Conservation (phyloP, 176 grass and related monocot species). For the Thalia dealbata region DNA sequence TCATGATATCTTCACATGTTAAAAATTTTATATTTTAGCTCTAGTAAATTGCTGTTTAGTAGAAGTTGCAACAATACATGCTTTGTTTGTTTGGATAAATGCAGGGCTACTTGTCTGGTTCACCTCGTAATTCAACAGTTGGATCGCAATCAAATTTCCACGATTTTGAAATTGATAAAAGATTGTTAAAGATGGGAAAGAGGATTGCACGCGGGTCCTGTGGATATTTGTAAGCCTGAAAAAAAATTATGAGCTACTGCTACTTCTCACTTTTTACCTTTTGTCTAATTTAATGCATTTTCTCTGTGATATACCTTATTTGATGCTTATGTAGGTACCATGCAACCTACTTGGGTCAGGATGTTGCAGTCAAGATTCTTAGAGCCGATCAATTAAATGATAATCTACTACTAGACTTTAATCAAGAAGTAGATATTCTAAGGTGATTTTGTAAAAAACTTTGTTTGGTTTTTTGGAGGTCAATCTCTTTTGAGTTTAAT, state of each 20-base stretch:
- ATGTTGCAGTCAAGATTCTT: slow-evolving; percentile 83
- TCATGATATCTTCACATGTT: background rate
- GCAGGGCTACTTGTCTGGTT: slow-evolving; percentile 56
- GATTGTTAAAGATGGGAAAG: slow-evolving; percentile 48
- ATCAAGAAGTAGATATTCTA: slow-evolving; percentile 92
- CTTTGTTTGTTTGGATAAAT: background rate
- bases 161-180: slow-evolving; percentile 65
- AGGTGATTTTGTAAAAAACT: slow-evolving; percentile 18
- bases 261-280: slow-evolving; percentile 9
- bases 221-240: slow-evolving; percentile 66
- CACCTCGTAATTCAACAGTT: slow-evolving; percentile 40
- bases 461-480: background rate
- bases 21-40: background rate
- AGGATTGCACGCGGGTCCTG: slow-evolving; percentile 91
- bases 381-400: slow-evolving; percentile 62
- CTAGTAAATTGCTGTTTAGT: background rate
- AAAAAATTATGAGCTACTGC: background rate
- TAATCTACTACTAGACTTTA: slow-evolving; percentile 60
- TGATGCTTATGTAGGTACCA: slow-evolving; percentile 39
- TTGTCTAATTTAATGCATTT: background rate
- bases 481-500: too few relatives aligned
- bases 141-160: slow-evolving; percentile 41
- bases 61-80: background rate
- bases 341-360: slow-evolving; percentile 63
- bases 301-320: background rate